phyloP scores from a whole-genome alignment of 257 asterid genomes.

The Lavandula angustifolia region DNA sequence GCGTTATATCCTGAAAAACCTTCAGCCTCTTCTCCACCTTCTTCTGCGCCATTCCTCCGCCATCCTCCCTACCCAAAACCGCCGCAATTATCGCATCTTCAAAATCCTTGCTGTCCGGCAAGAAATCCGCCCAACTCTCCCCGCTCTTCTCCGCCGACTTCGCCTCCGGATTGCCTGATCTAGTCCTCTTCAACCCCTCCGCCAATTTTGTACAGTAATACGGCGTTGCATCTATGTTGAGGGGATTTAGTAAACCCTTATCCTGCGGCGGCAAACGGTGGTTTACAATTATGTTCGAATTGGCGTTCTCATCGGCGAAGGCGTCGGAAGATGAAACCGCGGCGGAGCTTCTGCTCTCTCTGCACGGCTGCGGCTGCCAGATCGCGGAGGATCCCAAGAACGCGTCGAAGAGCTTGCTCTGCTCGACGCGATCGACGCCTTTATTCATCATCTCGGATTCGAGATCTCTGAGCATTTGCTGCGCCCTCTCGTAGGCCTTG shows the following conservation, averaged over 20 bases:
- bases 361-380: slow-evolving; percentile 99
- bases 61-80: slow-evolving; percentile 51
- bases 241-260: slow-evolving; percentile 20
- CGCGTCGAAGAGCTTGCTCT: slow-evolving; percentile 72
- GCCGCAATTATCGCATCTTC: slow-evolving; percentile 87
- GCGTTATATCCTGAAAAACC: slow-evolving; percentile 85
- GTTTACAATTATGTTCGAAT: slow-evolving; percentile 33
- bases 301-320: slow-evolving; percentile 69
- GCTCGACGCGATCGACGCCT: slow-evolving; percentile 65
- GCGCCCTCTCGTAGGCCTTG: slow-evolving; percentile 96
- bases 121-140: slow-evolving; percentile 54
- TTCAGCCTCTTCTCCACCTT: slow-evolving; percentile 84
- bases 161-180: slow-evolving; percentile 51
- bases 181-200: slow-evolving; percentile 69
- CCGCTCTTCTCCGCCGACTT: slow-evolving; percentile 39
- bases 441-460: slow-evolving; percentile 76
- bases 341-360: slow-evolving; percentile 35
- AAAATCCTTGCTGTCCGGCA: slow-evolving; percentile 78
- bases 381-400: slow-evolving; percentile 88
- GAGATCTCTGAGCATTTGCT: slow-evolving; percentile 87
- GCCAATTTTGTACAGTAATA: slow-evolving; percentile 53
- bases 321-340: background rate
- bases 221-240: slow-evolving; percentile 76
- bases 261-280: slow-evolving; percentile 1
- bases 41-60: slow-evolving; percentile 28